phyloP scores from a whole-genome alignment of 805 yeast species.

The Metschnikowia proteae region DNA sequence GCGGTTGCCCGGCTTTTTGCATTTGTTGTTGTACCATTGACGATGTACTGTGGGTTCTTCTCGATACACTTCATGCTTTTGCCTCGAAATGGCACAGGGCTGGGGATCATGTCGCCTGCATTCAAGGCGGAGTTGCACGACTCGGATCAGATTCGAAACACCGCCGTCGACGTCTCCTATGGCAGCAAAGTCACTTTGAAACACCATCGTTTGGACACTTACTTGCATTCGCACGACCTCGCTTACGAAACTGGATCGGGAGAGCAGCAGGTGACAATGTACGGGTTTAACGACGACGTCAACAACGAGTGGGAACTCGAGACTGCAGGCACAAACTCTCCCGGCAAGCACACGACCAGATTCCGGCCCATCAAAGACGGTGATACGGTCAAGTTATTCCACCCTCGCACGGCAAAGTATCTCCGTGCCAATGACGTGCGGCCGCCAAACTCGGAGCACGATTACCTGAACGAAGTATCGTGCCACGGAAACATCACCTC shows the following conservation, averaged over 20 bases:
- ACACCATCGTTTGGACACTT: conserved; percentile 67
- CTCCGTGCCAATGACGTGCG: conserved; percentile 67
- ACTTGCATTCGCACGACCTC: conserved; percentile 72
- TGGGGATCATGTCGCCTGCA: conserved; percentile 59
- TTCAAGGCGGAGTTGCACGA: conserved; percentile 59
- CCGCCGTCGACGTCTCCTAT: conserved; percentile 64
- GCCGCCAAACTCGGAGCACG: conserved; percentile 90
- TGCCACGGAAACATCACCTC: conserved; percentile 58
- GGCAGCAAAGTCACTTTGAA: conserved; percentile 73
- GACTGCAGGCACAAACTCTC: conserved; percentile 28
- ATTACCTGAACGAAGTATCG: conserved; percentile 80
- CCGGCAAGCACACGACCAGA: conserved; percentile 37
- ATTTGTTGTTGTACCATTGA: conserved; percentile 51
- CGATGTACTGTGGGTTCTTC: conserved; percentile 56
- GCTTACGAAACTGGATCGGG: conserved; percentile 61
- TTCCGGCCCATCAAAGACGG: conserved; percentile 47
- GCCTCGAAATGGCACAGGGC: conserved; percentile 52
- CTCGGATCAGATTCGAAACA: conserved; percentile 28
- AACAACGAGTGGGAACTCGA: conserved; percentile 78
- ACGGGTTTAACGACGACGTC: conserved; percentile 52
- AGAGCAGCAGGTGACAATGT: conserved; percentile 78
- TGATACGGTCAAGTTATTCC: conserved; percentile 63
- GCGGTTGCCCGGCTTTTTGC: conserved; percentile 36
- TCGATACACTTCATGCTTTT: conserved; percentile 51
- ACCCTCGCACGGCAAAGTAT: conserved; percentile 61